Evolutionary conservation across 2,329 filamentous ascomycete genomes (phyloP), one percentile per base, ranked within the genome.

Genomic region (Penicillium sp.): DNA sequence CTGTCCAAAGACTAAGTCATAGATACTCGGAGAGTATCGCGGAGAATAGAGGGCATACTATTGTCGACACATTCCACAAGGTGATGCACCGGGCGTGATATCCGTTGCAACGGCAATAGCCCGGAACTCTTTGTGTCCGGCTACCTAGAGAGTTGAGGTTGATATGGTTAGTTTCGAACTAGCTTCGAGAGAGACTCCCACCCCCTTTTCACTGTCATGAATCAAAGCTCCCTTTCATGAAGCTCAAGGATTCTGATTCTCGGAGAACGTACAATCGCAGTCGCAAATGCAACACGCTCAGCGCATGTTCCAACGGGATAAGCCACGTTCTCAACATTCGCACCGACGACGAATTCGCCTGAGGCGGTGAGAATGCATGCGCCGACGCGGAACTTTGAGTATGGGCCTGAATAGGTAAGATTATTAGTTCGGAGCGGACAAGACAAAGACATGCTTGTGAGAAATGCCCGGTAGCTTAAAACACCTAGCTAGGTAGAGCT

Each of bases 271-370:
- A 81, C 80, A 59, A 97, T 85, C 25, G 94, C 94, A 42, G 88
- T 92, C 7, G 87, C 90, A 67, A 98, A 83, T 1, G 92, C 93
- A n/a, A 94, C 91, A 60, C 94, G 84, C 83, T 99, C 95, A 14
- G 95, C 95, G 77, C 95, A 98, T 2, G 91, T 96, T n/a, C 92
- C 92, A 6, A 97, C 93, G 0, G 95, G 94, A 75, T 96, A 98
- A 30, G 90, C 83, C 1, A 92, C 93, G 75, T 98, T 97, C 80
- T 99, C 95, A 63, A 98, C 87, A 74, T 97, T 97, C 64, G 91
- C 93, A 57, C 95, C 95, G 49, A 84, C 81, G 59, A 93, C 83
- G 68, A 83, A 86, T 59, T 79, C 76, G 2, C 83, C 85, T 33
- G 82, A 78, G 11, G 76, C 64, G 6, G 86, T 83, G 63, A 98